Conservation (phyloP, 2,329 filamentous ascomycete species). For the Xylariales sp. region DNA sequence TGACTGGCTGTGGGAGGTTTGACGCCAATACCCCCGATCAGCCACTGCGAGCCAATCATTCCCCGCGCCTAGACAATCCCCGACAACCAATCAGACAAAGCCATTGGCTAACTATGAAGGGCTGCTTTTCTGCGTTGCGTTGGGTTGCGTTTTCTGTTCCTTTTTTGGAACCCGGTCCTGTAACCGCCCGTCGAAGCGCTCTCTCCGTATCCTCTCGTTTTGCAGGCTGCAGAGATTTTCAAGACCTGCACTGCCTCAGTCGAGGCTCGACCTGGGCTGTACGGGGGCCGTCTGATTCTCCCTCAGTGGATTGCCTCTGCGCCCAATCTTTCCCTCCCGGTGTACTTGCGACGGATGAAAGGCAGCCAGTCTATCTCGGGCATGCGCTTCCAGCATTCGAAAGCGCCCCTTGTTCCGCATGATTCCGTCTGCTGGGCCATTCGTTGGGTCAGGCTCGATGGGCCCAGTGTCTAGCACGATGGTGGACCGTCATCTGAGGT, state of each 20-base stretch:
- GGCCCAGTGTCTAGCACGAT: constrained; percentile 6
- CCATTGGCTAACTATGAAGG: too few relatives aligned
- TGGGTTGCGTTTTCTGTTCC: too few relatives aligned
- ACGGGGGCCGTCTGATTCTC: too few relatives aligned
- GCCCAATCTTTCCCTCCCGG: constrained; percentile 1
- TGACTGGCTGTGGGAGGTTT: too few relatives aligned
- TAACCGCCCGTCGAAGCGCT: constrained; percentile 21
- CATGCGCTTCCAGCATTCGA: constrained; percentile 11
- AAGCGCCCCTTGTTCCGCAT: constrained; percentile 14
- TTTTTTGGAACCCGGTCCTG: too few relatives aligned
- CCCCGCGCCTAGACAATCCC: too few relatives aligned
- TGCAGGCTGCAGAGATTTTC: constrained; percentile 12
- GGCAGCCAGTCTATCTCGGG: constrained; percentile 15
- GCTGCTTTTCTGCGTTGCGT: too few relatives aligned
- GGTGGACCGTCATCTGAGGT: neutral
- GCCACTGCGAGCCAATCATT: too few relatives aligned
- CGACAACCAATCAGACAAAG: too few relatives aligned
- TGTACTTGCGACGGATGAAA: constrained; percentile 11
- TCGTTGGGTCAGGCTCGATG: constrained; percentile 19
- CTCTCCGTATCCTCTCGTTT: constrained; percentile 28
- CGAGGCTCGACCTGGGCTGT: too few relatives aligned
- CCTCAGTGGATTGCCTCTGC: too few relatives aligned
- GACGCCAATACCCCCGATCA: too few relatives aligned
- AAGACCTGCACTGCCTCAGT: constrained; percentile 26
- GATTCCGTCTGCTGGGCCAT: constrained; percentile 14